phyloP scores from a whole-genome alignment of 2,329 filamentous ascomycete species.

The Claviceps arundinis region DNA sequence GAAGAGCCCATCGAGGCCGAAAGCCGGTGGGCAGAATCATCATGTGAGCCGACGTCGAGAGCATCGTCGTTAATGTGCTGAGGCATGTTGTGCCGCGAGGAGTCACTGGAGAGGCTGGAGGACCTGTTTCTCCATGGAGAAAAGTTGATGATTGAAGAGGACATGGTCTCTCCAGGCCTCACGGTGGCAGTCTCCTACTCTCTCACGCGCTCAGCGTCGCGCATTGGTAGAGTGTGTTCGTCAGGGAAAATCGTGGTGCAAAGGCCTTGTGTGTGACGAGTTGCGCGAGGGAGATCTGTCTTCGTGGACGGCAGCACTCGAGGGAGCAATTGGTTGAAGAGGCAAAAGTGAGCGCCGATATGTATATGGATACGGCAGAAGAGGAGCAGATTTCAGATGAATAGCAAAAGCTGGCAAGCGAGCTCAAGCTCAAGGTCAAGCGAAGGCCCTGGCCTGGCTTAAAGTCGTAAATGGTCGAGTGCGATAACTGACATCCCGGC shows the following conservation, averaged over 20 bases:
- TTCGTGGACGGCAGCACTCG: not conserved
- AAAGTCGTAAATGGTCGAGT: too few relatives aligned
- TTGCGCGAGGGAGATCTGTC: not conserved
- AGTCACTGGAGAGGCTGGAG: slow-evolving; percentile 25
- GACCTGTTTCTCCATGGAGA: slow-evolving; percentile 34
- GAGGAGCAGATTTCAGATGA: not conserved
- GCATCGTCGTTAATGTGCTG: slow-evolving; percentile 12
- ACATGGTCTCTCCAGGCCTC: slow-evolving; percentile 22
- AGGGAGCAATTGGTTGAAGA: not conserved
- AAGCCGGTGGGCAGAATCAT: slow-evolving; percentile 15
- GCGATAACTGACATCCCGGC: not conserved
- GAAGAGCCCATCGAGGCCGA: slow-evolving; percentile 26
- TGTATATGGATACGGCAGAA: not conserved
- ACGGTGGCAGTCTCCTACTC: not conserved
- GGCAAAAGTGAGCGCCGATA: not conserved
- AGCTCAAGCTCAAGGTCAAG: too few relatives aligned
- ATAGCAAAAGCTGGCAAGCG: too few relatives aligned
- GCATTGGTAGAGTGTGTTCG: slow-evolving; percentile 8
- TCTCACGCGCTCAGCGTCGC: slow-evolving; percentile 5
- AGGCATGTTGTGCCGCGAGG: slow-evolving; percentile 19
- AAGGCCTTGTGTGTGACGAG: not conserved
- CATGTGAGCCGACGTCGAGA: slow-evolving; percentile 13
- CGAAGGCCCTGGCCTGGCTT: too few relatives aligned
- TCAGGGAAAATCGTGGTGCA: not conserved
- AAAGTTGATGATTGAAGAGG: slow-evolving; percentile 32